phyloP scores from a whole-genome alignment of 176 grass and related monocot species.

The Alloteropsis semialata region DNA sequence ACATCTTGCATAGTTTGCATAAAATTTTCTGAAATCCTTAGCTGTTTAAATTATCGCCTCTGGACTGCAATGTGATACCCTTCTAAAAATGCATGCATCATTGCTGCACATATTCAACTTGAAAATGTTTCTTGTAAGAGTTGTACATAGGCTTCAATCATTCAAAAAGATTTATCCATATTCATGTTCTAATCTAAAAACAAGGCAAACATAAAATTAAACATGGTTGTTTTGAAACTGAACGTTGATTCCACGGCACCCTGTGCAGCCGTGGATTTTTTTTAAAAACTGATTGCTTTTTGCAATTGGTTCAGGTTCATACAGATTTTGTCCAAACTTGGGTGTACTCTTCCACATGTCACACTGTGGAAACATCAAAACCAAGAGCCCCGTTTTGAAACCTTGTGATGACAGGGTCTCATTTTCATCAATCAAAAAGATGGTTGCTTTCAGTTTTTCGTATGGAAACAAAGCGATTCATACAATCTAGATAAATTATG shows the following conservation, averaged over 20 bases:
- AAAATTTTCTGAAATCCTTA: not conserved
- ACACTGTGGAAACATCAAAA: not conserved
- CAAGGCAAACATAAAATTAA: not conserved
- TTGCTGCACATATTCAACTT: not conserved
- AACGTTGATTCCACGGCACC: not conserved
- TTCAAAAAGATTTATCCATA: not conserved
- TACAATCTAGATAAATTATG: not conserved
- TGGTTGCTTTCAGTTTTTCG: not conserved
- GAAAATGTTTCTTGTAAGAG: not conserved
- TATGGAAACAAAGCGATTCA: not conserved
- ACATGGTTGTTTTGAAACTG: not conserved
- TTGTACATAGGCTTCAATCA: not conserved
- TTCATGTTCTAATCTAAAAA: not conserved
- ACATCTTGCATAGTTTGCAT: not conserved
- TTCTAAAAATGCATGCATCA: conserved; percentile 14
- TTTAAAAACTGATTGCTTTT: not conserved
- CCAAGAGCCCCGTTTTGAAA: not conserved
- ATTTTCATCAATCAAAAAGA: not conserved
- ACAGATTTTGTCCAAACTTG: conserved; percentile 22
- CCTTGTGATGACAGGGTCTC: not conserved
- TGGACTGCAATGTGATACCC: not conserved
- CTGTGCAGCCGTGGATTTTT: not conserved
- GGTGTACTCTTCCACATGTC: not conserved
- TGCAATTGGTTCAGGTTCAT: not conserved
- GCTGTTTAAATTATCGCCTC: not conserved